Percentiles rank a stretch among this genome's conserved stretches.
phyloP scores from a whole-genome alignment of 2,329 filamentous ascomycete genomes.

The Teratosphaeria epicoccoides region DNA sequence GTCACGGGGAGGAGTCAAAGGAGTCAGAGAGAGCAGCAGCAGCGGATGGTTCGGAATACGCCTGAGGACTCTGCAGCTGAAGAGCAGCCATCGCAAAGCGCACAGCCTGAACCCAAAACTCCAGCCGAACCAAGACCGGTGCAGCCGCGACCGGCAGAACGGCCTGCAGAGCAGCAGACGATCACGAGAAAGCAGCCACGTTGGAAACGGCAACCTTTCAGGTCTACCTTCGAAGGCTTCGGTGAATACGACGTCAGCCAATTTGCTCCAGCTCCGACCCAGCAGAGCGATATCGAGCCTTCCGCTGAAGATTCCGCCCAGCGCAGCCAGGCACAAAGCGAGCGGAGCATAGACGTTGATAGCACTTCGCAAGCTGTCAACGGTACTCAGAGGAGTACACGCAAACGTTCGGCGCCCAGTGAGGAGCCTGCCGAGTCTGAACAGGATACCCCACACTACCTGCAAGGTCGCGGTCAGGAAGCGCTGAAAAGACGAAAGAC shows the following conservation, averaged over 20 bases:
- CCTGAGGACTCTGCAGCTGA: background rate
- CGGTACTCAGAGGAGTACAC: constrained; percentile 10
- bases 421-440: constrained; percentile 13
- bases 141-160: background rate
- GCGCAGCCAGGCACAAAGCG: constrained; percentile 13
- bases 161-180: background rate
- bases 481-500: constrained; percentile 69
- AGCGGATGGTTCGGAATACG: background rate
- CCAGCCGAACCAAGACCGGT: background rate
- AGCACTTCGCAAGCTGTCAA: background rate
- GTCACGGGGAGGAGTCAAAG: background rate
- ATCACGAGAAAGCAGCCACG: background rate
- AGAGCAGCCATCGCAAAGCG: background rate
- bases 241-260: constrained; percentile 28
- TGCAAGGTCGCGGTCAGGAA: constrained; percentile 61
- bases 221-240: constrained; percentile 49
- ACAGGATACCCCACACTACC: constrained; percentile 49
- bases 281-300: background rate
- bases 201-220: constrained; percentile 23
- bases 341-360: constrained; percentile 14
- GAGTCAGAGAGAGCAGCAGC: background rate
- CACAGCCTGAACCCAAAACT: background rate
- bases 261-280: constrained; percentile 14
- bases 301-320: constrained; percentile 11
- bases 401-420: constrained; percentile 18